Conservation (phyloP, 1,139 yeast genomes). For the Pneumocystis carinii region DNA sequence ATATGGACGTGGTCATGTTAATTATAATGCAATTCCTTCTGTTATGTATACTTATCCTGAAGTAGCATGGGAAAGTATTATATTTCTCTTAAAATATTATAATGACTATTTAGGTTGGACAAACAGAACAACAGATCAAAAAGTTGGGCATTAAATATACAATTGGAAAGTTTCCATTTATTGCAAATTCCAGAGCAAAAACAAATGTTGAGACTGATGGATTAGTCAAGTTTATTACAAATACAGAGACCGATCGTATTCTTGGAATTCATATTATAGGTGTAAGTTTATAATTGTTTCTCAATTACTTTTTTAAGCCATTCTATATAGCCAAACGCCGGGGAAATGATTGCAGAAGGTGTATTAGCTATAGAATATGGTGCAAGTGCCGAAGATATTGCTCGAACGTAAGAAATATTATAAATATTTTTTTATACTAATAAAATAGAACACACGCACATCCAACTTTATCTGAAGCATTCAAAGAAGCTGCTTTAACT, state of each 20-base stretch:
- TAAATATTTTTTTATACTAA: not conserved
- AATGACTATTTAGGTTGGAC: slow-evolving; percentile 99
- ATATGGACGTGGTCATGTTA: slow-evolving; percentile 92
- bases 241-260: slow-evolving; percentile 92
- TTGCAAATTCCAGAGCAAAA: slow-evolving; percentile 98
- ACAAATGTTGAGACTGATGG: slow-evolving; percentile 96
- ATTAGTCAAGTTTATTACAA: slow-evolving; percentile 86
- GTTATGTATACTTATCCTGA: slow-evolving; percentile 30
- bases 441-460: slow-evolving; percentile 53
- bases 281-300: slow-evolving; percentile 4
- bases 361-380: slow-evolving; percentile 97
- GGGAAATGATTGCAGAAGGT: slow-evolving; percentile 99
- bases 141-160: slow-evolving; percentile 84
- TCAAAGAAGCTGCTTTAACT: slow-evolving; percentile 76
- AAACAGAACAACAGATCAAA: slow-evolving; percentile 88
- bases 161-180: slow-evolving; percentile 94
- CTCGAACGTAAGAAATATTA: slow-evolving; percentile 54
- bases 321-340: slow-evolving; percentile 55
- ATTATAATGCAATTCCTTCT: slow-evolving; percentile 93
- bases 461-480: slow-evolving; percentile 95
- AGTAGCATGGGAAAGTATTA: slow-evolving; percentile 12
- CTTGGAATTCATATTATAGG: slow-evolving; percentile 96
- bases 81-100: slow-evolving; percentile 25
- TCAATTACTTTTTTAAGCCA: not conserved
- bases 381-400: slow-evolving; percentile 94